These are phyloP conservation scores for Ballota nigra DNA, from an alignment of 257 asterid species.

Conservation along the genomic window DNA sequence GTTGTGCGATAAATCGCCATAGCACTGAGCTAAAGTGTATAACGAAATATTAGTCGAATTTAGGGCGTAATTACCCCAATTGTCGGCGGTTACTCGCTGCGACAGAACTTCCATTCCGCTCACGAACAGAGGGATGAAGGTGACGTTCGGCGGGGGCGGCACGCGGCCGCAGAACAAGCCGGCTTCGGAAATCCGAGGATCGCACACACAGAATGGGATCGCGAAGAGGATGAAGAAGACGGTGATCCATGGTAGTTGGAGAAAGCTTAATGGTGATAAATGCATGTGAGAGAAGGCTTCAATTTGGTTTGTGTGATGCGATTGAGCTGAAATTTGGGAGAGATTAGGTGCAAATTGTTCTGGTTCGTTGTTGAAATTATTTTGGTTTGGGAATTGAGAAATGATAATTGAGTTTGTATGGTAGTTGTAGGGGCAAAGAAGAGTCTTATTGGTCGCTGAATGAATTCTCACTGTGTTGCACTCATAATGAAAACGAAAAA, in stretches of 20 bases:
- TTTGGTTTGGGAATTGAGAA: too few relatives aligned
- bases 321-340: neutral
- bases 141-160: constrained; percentile 33
- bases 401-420: neutral
- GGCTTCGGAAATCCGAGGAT: constrained; percentile 69
- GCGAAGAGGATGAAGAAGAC: constrained; percentile 29
- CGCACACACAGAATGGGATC: constrained; percentile 28
- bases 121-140: constrained; percentile 52
- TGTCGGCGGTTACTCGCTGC: constrained; percentile 39
- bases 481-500: too few relatives aligned
- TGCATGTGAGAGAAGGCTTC: constrained; percentile 30
- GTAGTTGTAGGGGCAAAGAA: constrained; percentile 25
- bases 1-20: constrained; percentile 51
- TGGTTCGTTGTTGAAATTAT: neutral
- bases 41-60: constrained; percentile 35
- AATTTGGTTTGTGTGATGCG: neutral
- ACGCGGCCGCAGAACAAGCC: constrained; percentile 51
- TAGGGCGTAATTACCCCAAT: constrained; percentile 41
- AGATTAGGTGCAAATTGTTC: neutral
- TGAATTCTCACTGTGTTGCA: too few relatives aligned
- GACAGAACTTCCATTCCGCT: constrained; percentile 58
- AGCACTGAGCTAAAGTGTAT: constrained; percentile 62
- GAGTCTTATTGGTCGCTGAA: too few relatives aligned
- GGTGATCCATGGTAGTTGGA: constrained; percentile 32
- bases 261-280: constrained; percentile 17